These are phyloP conservation scores for Cyberlindnera subsufficiens DNA, from an alignment of 805 yeast genomes.

Conservation along the genomic window DNA sequence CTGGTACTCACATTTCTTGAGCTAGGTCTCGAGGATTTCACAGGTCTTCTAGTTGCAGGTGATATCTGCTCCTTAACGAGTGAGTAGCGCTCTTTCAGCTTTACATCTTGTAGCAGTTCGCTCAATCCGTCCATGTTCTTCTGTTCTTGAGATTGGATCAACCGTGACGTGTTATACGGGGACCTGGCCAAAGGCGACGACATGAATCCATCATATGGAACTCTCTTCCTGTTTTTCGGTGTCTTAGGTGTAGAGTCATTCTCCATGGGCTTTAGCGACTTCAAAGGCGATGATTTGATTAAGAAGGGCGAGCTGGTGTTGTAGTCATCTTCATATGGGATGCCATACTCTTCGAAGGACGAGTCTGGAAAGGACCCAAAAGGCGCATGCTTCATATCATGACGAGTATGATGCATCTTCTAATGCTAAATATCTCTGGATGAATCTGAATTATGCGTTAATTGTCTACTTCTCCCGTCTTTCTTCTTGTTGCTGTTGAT, in stretches of 20 bases:
- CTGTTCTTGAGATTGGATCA: background rate
- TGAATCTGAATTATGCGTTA: too few relatives aligned
- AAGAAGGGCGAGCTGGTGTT: slow-evolving; percentile 7
- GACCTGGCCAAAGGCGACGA: slow-evolving; percentile 11
- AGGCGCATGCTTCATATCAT: background rate
- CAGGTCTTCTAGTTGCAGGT: background rate
- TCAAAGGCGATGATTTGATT: slow-evolving; percentile 17
- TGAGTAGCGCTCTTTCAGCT: slow-evolving; percentile 13
- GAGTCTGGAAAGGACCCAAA: slow-evolving; percentile 2
- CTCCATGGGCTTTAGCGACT: slow-evolving; percentile 14
- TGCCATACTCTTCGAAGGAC: slow-evolving; percentile 1
- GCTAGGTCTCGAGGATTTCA: background rate
- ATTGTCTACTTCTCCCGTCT: too few relatives aligned
- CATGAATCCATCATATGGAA: slow-evolving; percentile 1
- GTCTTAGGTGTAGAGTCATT: slow-evolving; percentile 14
- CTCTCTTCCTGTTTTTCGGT: slow-evolving; percentile 2
- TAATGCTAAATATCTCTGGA: background rate
- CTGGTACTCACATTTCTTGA: slow-evolving; percentile 4
- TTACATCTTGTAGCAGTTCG: slow-evolving; percentile 14
- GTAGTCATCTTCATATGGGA: background rate
- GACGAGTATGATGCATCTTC: background rate
- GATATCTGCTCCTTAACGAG: slow-evolving; percentile 8
- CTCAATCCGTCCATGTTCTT: slow-evolving; percentile 9
- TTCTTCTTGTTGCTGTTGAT: too few relatives aligned
- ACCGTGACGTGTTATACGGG: background rate